Evolutionary conservation across 2,329 filamentous ascomycete genomes (phyloP).

Genomic region (Samsoniella hepiali): DNA sequence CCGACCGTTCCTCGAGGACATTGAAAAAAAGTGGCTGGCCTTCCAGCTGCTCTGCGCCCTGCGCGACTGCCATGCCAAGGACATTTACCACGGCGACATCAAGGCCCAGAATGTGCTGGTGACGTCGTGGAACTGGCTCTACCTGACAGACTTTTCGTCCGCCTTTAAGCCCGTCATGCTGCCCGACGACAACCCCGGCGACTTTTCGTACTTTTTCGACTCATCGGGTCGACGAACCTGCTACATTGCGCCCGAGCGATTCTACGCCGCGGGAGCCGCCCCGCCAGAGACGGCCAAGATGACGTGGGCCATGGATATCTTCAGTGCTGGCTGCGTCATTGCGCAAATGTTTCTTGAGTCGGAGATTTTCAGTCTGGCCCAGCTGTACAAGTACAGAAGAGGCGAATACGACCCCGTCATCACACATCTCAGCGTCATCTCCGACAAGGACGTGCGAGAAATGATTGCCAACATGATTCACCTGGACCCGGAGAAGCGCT

Average conservation of each 20-base stretch:
- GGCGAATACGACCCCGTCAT: constrained; percentile 88
- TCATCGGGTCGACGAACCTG: constrained; percentile 87
- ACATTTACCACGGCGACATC: constrained; percentile 95
- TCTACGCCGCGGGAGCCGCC: constrained; percentile 67
- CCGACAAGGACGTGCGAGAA: constrained; percentile 80
- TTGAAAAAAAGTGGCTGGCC: constrained; percentile 98
- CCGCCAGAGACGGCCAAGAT: constrained; percentile 58
- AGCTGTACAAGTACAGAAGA: constrained; percentile 89
- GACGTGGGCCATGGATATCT: constrained; percentile 97
- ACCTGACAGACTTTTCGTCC: constrained; percentile 94
- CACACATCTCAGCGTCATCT: constrained; percentile 78
- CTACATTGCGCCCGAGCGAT: constrained; percentile 92
- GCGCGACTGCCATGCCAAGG: constrained; percentile 83
- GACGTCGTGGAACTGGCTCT: constrained; percentile 99
- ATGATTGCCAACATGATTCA: constrained; percentile 96
- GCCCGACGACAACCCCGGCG: constrained; percentile 92
- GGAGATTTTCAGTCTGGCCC: constrained; percentile 95
- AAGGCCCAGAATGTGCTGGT: constrained; percentile 97
- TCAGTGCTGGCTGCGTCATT: constrained; percentile 94
- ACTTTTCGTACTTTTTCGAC: constrained; percentile 98
- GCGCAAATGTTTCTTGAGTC: constrained; percentile 93
- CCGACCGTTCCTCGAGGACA: constrained; percentile 90
- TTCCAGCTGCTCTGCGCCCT: constrained; percentile 92
- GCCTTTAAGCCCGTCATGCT: constrained; percentile 92
- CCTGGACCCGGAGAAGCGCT: constrained; percentile 84